Base-by-base conservation (phyloP, 208 protist genomes). In the Trypanosoma congolense region DNA sequence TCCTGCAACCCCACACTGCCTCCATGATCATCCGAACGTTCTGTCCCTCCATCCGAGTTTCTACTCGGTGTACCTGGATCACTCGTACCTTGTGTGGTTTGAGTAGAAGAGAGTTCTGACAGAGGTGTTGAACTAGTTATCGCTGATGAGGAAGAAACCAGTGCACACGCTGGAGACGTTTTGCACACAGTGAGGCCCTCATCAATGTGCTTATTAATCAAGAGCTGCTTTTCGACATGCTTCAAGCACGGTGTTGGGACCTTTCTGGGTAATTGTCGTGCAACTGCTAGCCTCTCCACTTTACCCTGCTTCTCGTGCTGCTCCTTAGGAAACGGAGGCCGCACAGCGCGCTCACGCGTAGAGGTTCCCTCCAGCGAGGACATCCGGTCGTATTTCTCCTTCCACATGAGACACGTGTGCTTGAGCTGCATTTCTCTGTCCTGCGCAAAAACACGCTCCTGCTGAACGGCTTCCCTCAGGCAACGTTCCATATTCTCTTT, bases 371-470 rank as follows among this genome's bases (percentile, higher is more conserved):
- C 30, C 40, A 40, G 10, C 26, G 47, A 21, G 2, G 16, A n/a
- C 31, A 65, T 25, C 3, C 29, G 48, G 18, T 57, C 50, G 31
- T 56, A 51, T 30, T 16, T 56, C 24, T 65, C 49, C n/a, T 65
- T 65, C 58, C 48, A 65, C 58, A 57, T 52, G 9, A 40, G 29
- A 25, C 49, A 65, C 18, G 21, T 38, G 19, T 42, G 58, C 26
- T 16, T 21, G 24, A 65, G 49, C 46, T 65, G 58, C 8, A 28
- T 25, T 24, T 57, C 58, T 33, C 53, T 65, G 14, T 65, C 58
- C 28, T 51, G 52, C n/a, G 58, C 49, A 12, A 65, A 40, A n/a
- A 38, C 48, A 9, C 58, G 58, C 21, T 65, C 58, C 30, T 65
- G 38, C 43, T 56, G 30, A 31, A 66, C 12, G 16, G 26, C 52